Evolutionary conservation across 148 eudicot species (phyloP), one percentile per base, ranked within the genome.

Genomic region (Rhododendron ovatum): DNA sequence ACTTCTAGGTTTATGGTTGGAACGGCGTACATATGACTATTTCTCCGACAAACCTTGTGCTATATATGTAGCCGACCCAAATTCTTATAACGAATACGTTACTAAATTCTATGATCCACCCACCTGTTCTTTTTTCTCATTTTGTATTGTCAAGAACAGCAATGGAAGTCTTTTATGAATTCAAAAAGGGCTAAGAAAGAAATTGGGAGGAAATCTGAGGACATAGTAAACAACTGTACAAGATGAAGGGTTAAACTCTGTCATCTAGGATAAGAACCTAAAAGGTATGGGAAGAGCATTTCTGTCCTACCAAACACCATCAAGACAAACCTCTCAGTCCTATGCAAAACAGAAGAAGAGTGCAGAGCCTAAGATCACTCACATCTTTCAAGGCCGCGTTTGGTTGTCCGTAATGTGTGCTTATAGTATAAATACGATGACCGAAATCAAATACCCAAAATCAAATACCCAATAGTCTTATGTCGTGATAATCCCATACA

Each of bases 271-370:
- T 85, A 88, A 88, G 85, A 80, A 83, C 61, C 81, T 13, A 81
- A 75, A 79, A 47, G 71, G 87, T 84, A 88, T 88, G 92, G 90
- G 69, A 69, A 33, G 24, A 80, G 55, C 89, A 87, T 83, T 75
- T 82, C 84, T 90, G 92, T 61, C 89, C 81, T 28, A 30, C 84
- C 89, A 87, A 84, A 89, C n/a, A 79, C 90, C 87, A 88, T 84
- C 92, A 87, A 90, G 71, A 83, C 84, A 87, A 78, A 55, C 24
- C 53, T 79, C 48, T 33, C 82, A 83, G 82, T 87, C 76, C 83
- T 55, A 81, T 77, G 76, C 65, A 48, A 85, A 84, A 69, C 84
- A 33, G 15, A 71, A 69, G 61, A 26, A 26, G 33, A 41, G 28
- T 76, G 51, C 8, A 78, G 82, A 65, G 77, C 78, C n/a, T 63